Evolutionary conservation across 176 grass and related monocot genomes (phyloP).

Genomic region (Coix lacrymajobi): DNA sequence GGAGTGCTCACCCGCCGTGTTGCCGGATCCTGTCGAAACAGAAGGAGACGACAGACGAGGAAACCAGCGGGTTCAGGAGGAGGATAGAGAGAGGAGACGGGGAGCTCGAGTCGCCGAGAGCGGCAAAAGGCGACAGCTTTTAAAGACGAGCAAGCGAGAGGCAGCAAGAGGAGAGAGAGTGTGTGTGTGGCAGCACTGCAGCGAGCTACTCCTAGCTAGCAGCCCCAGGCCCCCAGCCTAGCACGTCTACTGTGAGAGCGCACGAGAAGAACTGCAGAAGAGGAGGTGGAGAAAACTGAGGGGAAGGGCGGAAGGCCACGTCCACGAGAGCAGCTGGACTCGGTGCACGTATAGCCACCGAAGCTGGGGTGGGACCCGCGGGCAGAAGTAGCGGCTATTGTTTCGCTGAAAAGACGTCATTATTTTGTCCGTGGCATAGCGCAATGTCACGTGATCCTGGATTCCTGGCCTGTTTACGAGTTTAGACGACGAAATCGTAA

Average conservation of each 20-base stretch:
- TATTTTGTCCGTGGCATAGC: conserved; percentile 41
- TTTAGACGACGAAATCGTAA: background rate
- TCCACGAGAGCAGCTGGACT: background rate
- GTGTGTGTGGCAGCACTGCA: conserved; percentile 14
- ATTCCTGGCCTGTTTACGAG: too few relatives aligned
- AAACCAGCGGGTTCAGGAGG: background rate
- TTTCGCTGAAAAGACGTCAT: conserved; percentile 9
- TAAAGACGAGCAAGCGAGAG: conserved; percentile 46
- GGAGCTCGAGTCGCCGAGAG: background rate
- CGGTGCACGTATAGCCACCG: background rate
- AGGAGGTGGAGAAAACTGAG: background rate
- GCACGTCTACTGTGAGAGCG: conserved; percentile 18
- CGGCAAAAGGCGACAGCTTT: conserved; percentile 70
- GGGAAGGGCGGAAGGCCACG: background rate
- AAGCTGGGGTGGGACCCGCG: background rate
- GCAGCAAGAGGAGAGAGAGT: conserved; percentile 1
- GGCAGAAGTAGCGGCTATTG: conserved; percentile 13
- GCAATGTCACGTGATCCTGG: background rate
- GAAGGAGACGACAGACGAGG: background rate
- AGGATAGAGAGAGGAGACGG: background rate
- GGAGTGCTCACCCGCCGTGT: background rate
- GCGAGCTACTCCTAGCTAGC: background rate
- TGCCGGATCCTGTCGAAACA: conserved; percentile 12
- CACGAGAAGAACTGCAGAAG: background rate
- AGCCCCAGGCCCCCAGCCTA: too few relatives aligned